A percentile compares a stretch with the other conserved stretches of the same genome.
These are phyloP conservation scores for Phytophthora capsici DNA, from an alignment of 352 stramenopile genomes.

Conservation along the genomic window DNA sequence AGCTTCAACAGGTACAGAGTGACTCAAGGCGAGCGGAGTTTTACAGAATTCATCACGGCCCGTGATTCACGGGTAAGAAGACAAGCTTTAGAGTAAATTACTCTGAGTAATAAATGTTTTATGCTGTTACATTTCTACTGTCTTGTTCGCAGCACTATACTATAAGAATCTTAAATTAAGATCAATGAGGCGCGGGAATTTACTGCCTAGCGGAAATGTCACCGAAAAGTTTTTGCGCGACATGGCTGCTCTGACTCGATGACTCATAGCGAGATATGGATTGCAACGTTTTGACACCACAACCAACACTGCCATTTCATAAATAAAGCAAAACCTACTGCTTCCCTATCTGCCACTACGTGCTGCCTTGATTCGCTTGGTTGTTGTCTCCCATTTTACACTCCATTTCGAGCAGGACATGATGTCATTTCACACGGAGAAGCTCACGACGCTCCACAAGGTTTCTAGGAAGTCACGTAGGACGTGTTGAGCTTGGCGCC, in stretches of 20 bases:
- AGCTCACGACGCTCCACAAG: background rate
- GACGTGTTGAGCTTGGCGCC: constrained; percentile 81
- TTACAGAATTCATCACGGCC: no score
- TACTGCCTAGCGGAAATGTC: no score
- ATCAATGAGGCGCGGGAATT: no score
- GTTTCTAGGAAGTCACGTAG: constrained; percentile 59
- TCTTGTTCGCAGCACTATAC: no score
- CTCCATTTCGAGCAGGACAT: background rate
- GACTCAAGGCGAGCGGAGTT: background rate
- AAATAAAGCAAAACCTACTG: constrained; percentile 42
- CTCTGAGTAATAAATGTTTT: no score
- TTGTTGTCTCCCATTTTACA: constrained; percentile 17
- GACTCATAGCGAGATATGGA: background rate
- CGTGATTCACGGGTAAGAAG: no score
- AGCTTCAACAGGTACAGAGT: background rate
- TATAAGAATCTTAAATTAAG: no score
- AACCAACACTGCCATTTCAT: constrained; percentile 30
- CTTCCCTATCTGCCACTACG: constrained; percentile 29
- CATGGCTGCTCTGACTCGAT: constrained; percentile 21
- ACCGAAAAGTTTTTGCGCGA: background rate
- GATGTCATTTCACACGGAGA: background rate
- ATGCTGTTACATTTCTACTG: no score
- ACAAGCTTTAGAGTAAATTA: no score
- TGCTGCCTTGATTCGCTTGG: constrained; percentile 20
- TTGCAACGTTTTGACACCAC: constrained; percentile 1